phyloP scores from a whole-genome alignment of 2,329 filamentous ascomycete genomes.

The Botrytis pseudocinerea region DNA sequence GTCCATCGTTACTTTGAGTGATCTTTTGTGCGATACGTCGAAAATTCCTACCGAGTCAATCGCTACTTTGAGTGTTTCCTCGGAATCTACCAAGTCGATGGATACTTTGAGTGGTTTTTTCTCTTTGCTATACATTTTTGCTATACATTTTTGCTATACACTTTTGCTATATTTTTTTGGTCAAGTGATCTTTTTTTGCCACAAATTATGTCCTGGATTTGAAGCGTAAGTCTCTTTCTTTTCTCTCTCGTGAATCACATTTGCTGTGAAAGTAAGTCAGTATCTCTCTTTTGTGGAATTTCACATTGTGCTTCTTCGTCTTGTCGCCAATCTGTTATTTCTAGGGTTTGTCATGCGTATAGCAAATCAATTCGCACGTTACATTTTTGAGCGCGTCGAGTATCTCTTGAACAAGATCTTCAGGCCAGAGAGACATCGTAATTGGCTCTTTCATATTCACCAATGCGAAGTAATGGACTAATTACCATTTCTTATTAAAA shows the following conservation, averaged over 20 bases:
- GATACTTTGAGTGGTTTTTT: slow-evolving; percentile 10
- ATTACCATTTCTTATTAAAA: neutral
- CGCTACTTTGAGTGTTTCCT: slow-evolving; percentile 13
- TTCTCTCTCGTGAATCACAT: no score
- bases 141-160: neutral
- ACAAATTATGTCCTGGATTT: neutral
- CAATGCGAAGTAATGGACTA: neutral
- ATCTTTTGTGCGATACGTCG: neutral
- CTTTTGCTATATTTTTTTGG: neutral
- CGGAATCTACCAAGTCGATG: slow-evolving; percentile 10
- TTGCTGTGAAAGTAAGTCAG: neutral
- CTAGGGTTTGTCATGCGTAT: neutral
- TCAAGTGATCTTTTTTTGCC: slow-evolving; percentile 14
- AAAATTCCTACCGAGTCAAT: neutral
- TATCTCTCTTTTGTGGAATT: neutral
- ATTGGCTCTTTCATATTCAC: neutral
- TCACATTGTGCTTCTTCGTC: neutral
- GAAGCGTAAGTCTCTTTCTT: neutral
- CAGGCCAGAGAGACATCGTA: neutral
- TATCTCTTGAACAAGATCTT: no score
- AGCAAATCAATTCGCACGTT: neutral
- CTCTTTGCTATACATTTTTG: neutral
- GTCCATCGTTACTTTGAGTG: slow-evolving; percentile 3
- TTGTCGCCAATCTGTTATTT: neutral
- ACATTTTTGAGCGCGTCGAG: accelerated